Conservation (phyloP, 2,329 filamentous ascomycete species). For the Paramyrothecium roridum region DNA sequence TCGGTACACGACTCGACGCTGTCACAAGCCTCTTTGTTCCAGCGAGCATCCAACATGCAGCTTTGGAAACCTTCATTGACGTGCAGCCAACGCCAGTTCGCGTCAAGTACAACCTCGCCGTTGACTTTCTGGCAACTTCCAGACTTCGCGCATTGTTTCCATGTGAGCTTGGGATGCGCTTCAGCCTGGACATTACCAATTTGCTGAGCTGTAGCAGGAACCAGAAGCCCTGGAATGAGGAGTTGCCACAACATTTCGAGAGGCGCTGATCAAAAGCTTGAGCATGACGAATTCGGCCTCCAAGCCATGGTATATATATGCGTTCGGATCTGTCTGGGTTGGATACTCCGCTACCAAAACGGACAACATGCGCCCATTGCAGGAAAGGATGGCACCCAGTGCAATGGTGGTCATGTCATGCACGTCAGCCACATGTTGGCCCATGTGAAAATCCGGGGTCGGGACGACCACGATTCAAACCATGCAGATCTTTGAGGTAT, state of each 20-base stretch:
- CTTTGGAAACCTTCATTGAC: conserved; percentile 33
- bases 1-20: conserved; percentile 34
- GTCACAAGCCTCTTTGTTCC: conserved; percentile 29
- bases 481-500: too few species aligned
- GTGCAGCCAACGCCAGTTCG: conserved; percentile 55
- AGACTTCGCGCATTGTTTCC: conserved; percentile 37
- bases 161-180: conserved; percentile 40
- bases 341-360: too few species aligned
- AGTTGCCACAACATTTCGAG: neutral
- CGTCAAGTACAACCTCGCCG: conserved; percentile 45
- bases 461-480: too few species aligned
- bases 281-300: too few species aligned
- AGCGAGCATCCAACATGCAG: conserved; percentile 44
- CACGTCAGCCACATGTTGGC: too few species aligned
- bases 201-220: conserved; percentile 29
- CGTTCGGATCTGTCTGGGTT: too few species aligned
- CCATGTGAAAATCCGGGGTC: too few species aligned
- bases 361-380: too few species aligned
- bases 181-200: conserved; percentile 35
- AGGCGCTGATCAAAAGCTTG: too few species aligned
- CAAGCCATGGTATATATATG: too few species aligned
- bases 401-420: too few species aligned
- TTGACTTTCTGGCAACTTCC: conserved; percentile 38
- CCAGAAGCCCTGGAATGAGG: neutral
- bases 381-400: too few species aligned